phyloP scores from a whole-genome alignment of 768 basidiomycete genomes.

The Tricholoma hemisulphureum region DNA sequence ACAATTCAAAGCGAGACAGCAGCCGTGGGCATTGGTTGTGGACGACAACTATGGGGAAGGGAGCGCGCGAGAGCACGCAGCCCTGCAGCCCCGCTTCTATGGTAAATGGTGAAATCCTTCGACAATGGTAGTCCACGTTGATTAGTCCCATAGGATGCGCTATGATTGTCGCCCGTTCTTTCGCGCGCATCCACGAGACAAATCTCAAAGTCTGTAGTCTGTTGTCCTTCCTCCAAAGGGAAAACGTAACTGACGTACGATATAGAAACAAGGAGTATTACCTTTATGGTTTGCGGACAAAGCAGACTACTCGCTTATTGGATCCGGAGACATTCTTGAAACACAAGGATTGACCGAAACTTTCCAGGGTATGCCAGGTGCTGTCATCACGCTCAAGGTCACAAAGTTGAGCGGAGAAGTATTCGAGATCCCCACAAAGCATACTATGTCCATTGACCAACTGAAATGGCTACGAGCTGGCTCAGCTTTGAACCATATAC shows the following conservation, averaged over 20 bases:
- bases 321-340: constrained; percentile 76
- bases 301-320: constrained; percentile 80
- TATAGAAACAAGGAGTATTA: constrained; percentile 94
- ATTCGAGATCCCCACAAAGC: constrained; percentile 71
- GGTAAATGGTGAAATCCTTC: constrained; percentile 41
- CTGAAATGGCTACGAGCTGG: constrained; percentile 88
- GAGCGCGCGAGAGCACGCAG: constrained; percentile 96
- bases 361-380: constrained; percentile 45
- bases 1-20: constrained; percentile 73
- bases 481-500: constrained; percentile 87
- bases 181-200: constrained; percentile 98
- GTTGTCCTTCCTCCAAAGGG: constrained; percentile 10
- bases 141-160: constrained; percentile 58
- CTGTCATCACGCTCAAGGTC: constrained; percentile 59
- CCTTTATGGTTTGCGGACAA: constrained; percentile 94
- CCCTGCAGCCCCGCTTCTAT: constrained; percentile 93
- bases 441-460: constrained; percentile 91
- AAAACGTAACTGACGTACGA: constrained; percentile 8
- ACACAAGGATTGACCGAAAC: constrained; percentile 80
- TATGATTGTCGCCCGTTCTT: constrained; percentile 87
- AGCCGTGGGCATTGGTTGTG: constrained; percentile 92
- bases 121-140: background rate
- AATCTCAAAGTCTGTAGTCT: constrained; percentile 83
- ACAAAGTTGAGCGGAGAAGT: constrained; percentile 60
- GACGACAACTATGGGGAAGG: constrained; percentile 99